Conservation (phyloP, 1,284 basidiomycete genomes). For the Meripilus lineatus region DNA sequence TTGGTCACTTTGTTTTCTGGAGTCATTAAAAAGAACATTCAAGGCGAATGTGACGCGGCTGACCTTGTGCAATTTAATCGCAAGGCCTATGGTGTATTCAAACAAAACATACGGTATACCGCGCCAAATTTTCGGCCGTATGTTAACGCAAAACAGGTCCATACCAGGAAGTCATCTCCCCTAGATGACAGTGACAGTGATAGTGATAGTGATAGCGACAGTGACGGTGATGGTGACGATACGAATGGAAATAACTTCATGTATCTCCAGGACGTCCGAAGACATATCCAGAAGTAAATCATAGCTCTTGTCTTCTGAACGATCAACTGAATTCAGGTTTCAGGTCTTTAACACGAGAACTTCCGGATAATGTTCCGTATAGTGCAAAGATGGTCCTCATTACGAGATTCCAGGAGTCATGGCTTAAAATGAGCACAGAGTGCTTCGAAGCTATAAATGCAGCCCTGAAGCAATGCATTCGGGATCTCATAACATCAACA, state of each 20-base stretch:
- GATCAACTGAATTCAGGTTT: not conserved
- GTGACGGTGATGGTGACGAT: too few species aligned
- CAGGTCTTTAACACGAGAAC: slow-evolving; percentile 46
- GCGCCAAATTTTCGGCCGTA: slow-evolving; percentile 32
- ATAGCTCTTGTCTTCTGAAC: not conserved
- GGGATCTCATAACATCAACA: slow-evolving; percentile 20
- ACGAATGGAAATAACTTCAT: slow-evolving; percentile 9
- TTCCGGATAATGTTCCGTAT: slow-evolving; percentile 48
- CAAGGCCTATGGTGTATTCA: slow-evolving; percentile 29
- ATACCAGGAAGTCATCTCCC: not conserved
- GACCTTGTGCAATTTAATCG: slow-evolving; percentile 32
- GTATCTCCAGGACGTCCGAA: slow-evolving; percentile 15
- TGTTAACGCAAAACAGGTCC: slow-evolving; percentile 3
- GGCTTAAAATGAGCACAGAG: slow-evolving; percentile 31
- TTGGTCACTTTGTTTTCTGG: slow-evolving; percentile 41
- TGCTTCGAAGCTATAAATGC: slow-evolving; percentile 36
- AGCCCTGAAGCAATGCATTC: slow-evolving; percentile 20
- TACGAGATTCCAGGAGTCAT: slow-evolving; percentile 32
- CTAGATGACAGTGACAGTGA: too few species aligned
- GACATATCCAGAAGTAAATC: slow-evolving; percentile 14
- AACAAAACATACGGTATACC: slow-evolving; percentile 31
- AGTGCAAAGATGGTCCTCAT: slow-evolving; percentile 44
- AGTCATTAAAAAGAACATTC: slow-evolving; percentile 32
- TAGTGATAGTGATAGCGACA: too few species aligned
- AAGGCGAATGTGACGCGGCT: slow-evolving; percentile 30